Base-by-base conservation (phyloP, 2,329 filamentous ascomycete genomes). In the Penicillium corylophilum region DNA sequence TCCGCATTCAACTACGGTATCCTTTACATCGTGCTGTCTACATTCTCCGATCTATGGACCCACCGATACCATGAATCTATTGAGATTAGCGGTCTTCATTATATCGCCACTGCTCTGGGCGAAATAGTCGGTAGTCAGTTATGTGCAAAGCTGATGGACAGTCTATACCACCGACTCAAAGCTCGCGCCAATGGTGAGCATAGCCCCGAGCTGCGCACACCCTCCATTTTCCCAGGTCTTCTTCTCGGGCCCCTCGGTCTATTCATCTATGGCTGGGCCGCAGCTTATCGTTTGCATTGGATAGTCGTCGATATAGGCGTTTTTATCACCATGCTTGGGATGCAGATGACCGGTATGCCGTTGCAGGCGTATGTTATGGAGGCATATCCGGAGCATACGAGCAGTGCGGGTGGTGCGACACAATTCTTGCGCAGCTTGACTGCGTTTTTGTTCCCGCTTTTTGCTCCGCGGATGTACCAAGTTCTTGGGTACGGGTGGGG, bases 21-120 rank as follows among this genome's bases (percentile, higher is more conserved):
- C 2, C 74, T 85, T 38, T 86, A 85, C 48, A 77, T 86, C 33
- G 73, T 82, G 6, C 74, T 87, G 0, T 80, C 82, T 0, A 86
- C 80, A 2, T 86, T 86, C 58, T 78, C 84, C 0, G 64, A 69
- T 0, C 70, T 87, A 0, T 87, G 81, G 80, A 74, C 67, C 2
- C 56, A 59, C 0, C 64, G 71, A 1, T 88, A 87, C 57, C 59
- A 71, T 26, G 71, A 83, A 56, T 73, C 74, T 0, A 68, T 79
- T 2, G 77, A 79, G 51, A 79, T 81, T 8, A 79, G 78, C 13
- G 81, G 81, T 1, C 65, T 86, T 3, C 82, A 85, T 65, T 86
- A 85, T 68, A 77, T 86, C 22, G 79, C 83, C 18, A 75, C 80
- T 48, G 81, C 79, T 1, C 44, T 85, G 0, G 85, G 85, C 2